phyloP scores from a whole-genome alignment of 164 flowering plant genomes.

The Vitis riparia region DNA sequence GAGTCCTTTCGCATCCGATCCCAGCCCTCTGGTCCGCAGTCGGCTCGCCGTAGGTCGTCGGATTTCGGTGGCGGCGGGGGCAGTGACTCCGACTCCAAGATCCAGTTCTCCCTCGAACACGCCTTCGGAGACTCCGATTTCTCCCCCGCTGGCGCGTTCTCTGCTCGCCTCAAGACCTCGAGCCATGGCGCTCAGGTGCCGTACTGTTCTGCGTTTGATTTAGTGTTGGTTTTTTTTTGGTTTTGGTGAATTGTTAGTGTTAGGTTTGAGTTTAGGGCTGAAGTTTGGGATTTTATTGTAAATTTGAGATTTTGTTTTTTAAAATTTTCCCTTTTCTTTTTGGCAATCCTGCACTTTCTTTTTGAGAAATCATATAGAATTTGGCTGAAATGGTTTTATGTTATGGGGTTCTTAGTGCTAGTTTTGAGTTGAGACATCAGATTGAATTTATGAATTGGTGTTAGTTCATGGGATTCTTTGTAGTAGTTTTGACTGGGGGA shows the following conservation, averaged over 20 bases:
- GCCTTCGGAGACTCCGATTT: constrained; percentile 87
- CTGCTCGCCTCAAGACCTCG: constrained; percentile 81
- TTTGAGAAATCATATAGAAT: too few relatives aligned
- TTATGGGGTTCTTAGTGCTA: too few relatives aligned
- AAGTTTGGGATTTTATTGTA: too few relatives aligned
- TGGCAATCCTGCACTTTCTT: too few relatives aligned
- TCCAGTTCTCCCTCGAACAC: constrained; percentile 83
- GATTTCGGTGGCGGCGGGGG: constrained; percentile 40
- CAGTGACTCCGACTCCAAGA: constrained; percentile 71
- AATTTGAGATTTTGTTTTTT: too few relatives aligned
- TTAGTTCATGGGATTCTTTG: too few relatives aligned
- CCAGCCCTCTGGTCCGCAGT: constrained; percentile 12
- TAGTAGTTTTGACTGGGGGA: too few relatives aligned
- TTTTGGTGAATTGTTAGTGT: background rate
- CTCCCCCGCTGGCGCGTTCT: constrained; percentile 70
- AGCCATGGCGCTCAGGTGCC: constrained; percentile 78
- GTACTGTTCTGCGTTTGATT: background rate
- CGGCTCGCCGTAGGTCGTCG: background rate
- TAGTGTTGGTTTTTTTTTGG: background rate
- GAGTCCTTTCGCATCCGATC: constrained; percentile 18
- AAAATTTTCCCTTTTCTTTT: too few relatives aligned
- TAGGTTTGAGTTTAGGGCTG: background rate
- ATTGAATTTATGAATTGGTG: too few relatives aligned
- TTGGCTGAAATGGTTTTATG: too few relatives aligned
- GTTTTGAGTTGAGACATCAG: too few relatives aligned